Evolutionary conservation across 108 stramenopile genomes (phyloP).

Genomic region (Nannochloropsis gaditana): DNA sequence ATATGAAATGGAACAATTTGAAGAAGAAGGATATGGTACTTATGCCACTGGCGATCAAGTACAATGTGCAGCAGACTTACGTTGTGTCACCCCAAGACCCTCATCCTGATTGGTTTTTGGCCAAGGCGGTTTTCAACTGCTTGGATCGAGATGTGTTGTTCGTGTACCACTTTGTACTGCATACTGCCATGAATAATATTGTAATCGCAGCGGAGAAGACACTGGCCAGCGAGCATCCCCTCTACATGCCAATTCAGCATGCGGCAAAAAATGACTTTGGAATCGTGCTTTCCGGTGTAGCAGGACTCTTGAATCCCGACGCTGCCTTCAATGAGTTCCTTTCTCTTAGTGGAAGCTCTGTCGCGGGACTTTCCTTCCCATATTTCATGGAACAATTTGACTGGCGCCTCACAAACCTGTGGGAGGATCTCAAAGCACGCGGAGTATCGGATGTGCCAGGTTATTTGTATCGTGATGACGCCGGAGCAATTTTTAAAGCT

Average conservation of each 20-base stretch:
- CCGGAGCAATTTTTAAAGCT: background rate
- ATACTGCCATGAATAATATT: background rate
- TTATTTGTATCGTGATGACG: background rate
- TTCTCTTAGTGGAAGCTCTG: background rate
- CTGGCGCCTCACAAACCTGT: background rate
- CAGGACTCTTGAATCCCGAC: background rate
- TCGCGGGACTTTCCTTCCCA: background rate
- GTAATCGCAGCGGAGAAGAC: background rate
- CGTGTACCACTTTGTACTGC: background rate
- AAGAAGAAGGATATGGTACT: background rate
- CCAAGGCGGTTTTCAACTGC: background rate
- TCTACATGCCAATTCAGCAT: background rate
- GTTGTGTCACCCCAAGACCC: background rate
- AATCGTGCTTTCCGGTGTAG: background rate
- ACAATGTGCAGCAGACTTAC: background rate
- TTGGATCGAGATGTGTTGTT: background rate
- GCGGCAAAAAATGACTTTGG: background rate
- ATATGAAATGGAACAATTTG: background rate
- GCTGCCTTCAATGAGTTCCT: background rate
- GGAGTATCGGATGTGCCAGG: background rate
- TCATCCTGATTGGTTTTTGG: background rate
- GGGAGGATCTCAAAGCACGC: background rate
- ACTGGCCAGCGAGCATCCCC: background rate
- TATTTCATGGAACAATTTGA: background rate
- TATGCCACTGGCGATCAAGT: background rate